A percentile compares a stretch with the other conserved stretches of the same genome.
Evolutionary conservation across 805 yeast genomes (phyloP).

Genomic region (Suhomyces faveliae): DNA sequence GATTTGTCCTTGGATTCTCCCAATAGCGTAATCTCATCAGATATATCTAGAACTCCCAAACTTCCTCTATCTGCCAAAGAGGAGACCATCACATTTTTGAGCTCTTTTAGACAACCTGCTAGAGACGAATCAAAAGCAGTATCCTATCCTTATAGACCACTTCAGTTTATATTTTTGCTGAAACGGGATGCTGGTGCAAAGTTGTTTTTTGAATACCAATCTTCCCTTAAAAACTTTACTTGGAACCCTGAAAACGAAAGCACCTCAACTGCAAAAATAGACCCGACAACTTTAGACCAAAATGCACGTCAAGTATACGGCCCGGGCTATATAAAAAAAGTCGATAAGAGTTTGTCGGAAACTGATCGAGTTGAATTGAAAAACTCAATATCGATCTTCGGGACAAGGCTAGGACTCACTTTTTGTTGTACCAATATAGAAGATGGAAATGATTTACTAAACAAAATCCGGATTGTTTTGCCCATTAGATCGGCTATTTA

Average conservation of each 20-base stretch:
- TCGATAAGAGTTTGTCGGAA: constrained; percentile 10
- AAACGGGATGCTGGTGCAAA: constrained; percentile 6
- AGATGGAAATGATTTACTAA: neutral
- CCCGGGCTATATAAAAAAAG: neutral
- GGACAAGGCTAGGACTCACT: neutral
- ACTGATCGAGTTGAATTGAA: constrained; percentile 5
- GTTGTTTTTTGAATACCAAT: constrained; percentile 11
- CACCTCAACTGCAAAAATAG: neutral
- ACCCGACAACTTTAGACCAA: neutral
- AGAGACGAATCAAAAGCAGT: neutral
- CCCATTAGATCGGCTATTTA: constrained; percentile 11
- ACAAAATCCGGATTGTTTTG: constrained; percentile 9
- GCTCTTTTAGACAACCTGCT: neutral
- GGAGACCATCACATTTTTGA: neutral
- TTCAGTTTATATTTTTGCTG: constrained; percentile 3
- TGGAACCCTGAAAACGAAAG: neutral
- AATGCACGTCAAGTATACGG: neutral
- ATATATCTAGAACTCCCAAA: neutral
- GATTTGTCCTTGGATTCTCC: neutral
- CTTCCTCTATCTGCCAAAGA: neutral
- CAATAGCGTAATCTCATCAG: neutral
- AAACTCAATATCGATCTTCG: constrained; percentile 7
- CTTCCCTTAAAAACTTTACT: constrained; percentile 6
- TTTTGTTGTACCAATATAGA: neutral
- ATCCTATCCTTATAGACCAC: neutral